These are phyloP conservation scores for Geosiphon pyriformis DNA, from an alignment of 192 early-diverging fungal species.

Conservation along the genomic window DNA sequence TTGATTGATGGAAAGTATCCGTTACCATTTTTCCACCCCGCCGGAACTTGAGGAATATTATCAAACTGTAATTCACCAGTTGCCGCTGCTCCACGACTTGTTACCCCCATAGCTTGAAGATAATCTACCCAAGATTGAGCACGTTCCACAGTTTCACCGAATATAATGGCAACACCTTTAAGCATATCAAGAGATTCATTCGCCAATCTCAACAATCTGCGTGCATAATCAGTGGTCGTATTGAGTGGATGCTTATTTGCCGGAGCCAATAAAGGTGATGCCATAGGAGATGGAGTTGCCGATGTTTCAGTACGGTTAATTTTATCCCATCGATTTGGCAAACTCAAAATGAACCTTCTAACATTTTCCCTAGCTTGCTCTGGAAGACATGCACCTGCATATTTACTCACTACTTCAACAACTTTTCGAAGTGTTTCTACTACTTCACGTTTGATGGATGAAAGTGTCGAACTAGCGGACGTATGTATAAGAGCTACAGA, in stretches of 20 bases:
- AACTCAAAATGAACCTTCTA: slow-evolving; percentile 71
- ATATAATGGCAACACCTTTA: slow-evolving; percentile 54
- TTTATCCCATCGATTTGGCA: slow-evolving; percentile 74
- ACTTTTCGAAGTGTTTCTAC: slow-evolving; percentile 79
- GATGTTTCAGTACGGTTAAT: slow-evolving; percentile 41
- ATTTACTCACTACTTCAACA: slow-evolving; percentile 79
- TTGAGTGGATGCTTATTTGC: slow-evolving; percentile 28
- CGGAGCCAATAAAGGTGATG: slow-evolving; percentile 36
- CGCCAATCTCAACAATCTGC: slow-evolving; percentile 61
- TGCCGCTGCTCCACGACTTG: neutral
- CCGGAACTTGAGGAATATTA: neutral
- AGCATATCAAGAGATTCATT: slow-evolving; percentile 67
- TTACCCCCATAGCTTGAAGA: slow-evolving; percentile 34
- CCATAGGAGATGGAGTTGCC: slow-evolving; percentile 34
- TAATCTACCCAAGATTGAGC: slow-evolving; percentile 62
- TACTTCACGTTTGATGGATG: slow-evolving; percentile 70
- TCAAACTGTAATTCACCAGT: slow-evolving; percentile 4
- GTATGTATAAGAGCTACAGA: slow-evolving; percentile 27
- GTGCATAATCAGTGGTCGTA: slow-evolving; percentile 49
- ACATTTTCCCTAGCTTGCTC: slow-evolving; percentile 75
- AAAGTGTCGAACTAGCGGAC: slow-evolving; percentile 39
- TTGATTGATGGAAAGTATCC: neutral
- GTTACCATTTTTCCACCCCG: too few relatives aligned
- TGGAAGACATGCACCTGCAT: slow-evolving; percentile 80
- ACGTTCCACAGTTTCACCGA: slow-evolving; percentile 60